Base-by-base conservation (phyloP, 805 yeast species). In the Lachancea lanzarotensis region DNA sequence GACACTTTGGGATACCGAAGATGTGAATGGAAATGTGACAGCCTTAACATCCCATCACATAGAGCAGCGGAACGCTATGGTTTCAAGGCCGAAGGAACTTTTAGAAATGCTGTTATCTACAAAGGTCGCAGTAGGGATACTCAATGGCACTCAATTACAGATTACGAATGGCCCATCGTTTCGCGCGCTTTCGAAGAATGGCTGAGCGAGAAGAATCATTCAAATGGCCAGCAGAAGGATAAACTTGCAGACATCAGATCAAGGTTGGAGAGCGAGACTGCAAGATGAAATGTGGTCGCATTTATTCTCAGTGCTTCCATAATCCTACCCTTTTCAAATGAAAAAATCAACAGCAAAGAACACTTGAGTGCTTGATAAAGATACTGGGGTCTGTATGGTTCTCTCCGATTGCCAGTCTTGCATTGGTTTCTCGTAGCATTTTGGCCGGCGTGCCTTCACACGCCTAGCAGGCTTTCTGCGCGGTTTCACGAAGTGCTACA, bases 21-120 rank as follows among this genome's bases (percentile, higher is more conserved):
- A 13, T 54, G 50, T 38, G 67, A 64, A 45, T 66, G 70, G 70
- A 63, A 60, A 45, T 66, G 68, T 47, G 56, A 64, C 46, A 50
- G 53, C 31, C 52, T 56, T 27, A 62, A 65, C 37, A 54, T 36
- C 12, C 62, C 64, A 1, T 63, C 67, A 2, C 48, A 47, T 36
- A 49, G 45, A n/a, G 65, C 68, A 2, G 68, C 69, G 1, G 27
- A 37, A 8, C 53, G 69, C 10, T 48, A 62, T 13, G 69, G 70
- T 11, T 65, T 60, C 43, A 47, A 45, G n/a, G 55, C 39, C 35
- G 70, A 65, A 41, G 69, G 68, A 7, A 45, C 52, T 1, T 63
- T 62, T 43, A 50, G 67, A 30, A 55, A 64, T 36, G 61, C 53
- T 22, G 46, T 51, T 25, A 59, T 63, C 8, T 47, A 48, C 34